These are phyloP conservation scores for Malus hybrid DNA, from an alignment of 331 rosid species.

Conservation along the genomic window DNA sequence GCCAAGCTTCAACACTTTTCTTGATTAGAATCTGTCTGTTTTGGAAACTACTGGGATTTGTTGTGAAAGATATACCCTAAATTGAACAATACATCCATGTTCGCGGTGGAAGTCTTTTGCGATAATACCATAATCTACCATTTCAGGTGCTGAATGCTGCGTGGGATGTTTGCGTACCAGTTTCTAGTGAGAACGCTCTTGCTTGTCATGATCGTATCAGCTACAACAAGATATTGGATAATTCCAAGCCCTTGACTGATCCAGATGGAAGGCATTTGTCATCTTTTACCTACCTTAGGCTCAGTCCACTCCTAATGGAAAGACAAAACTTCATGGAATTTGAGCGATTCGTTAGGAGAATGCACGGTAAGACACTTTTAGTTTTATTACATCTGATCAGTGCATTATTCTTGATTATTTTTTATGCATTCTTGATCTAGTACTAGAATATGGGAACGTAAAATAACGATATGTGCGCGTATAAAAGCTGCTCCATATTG, in stretches of 20 bases:
- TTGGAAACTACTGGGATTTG: background rate
- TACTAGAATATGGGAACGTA: background rate
- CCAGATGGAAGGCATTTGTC: conserved; percentile 83
- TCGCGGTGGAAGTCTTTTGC: background rate
- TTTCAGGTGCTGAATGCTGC: conserved; percentile 83
- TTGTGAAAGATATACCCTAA: background rate
- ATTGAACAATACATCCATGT: background rate
- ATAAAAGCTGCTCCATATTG: background rate
- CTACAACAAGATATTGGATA: conserved; percentile 77
- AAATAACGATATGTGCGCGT: background rate
- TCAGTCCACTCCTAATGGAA: conserved; percentile 76
- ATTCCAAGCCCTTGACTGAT: conserved; percentile 69
- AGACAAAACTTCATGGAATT: conserved; percentile 67
- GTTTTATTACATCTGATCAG: no score
- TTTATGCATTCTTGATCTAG: background rate
- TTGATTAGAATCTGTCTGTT: background rate
- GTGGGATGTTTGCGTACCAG: conserved; percentile 67
- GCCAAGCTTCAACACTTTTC: background rate
- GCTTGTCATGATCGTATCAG: conserved; percentile 61
- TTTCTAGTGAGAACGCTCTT: conserved; percentile 66
- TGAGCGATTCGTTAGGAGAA: conserved; percentile 82
- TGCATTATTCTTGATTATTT: background rate
- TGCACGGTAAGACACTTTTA: conserved; percentile 62
- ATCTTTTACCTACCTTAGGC: conserved; percentile 78
- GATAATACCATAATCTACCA: background rate